These are phyloP conservation scores for Pseudocercospora vitis DNA, from an alignment of 2,329 filamentous ascomycete species.

Conservation along the genomic window DNA sequence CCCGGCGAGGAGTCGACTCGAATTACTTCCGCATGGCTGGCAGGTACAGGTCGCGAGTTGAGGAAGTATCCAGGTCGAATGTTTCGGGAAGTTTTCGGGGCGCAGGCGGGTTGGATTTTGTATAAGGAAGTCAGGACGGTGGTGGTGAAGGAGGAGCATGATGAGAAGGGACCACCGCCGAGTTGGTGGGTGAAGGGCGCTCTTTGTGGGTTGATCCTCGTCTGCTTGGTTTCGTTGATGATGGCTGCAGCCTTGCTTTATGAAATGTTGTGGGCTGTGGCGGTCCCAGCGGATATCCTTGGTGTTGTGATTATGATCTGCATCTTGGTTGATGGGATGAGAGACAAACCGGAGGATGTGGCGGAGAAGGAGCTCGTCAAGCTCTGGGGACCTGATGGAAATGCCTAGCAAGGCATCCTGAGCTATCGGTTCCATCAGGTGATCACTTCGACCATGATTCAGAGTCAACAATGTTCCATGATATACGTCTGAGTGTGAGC, in stretches of 20 bases:
- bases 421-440: too few species aligned
- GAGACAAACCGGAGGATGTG: not conserved
- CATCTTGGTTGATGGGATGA: not conserved
- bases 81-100: constrained; percentile 23
- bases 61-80: constrained; percentile 15
- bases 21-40: constrained; percentile 21
- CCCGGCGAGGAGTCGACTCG: constrained; percentile 4
- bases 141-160: constrained; percentile 1
- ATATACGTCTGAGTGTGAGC: constrained; percentile 5
- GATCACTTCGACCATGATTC: not conserved
- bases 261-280: too few species aligned
- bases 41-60: constrained; percentile 25
- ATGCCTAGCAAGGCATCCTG: too few species aligned
- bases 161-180: not conserved
- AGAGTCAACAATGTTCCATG: constrained; percentile 13
- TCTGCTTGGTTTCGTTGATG: too few species aligned
- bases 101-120: constrained; percentile 14
- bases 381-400: not conserved
- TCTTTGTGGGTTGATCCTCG: too few species aligned
- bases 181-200: not conserved
- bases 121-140: constrained; percentile 15
- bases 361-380: not conserved
- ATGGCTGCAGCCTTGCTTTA: too few species aligned
- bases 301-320: not conserved
- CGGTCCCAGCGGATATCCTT: too few species aligned